These are phyloP conservation scores for Paramecium primaurelia DNA, from an alignment of 73 alveolate species.

Conservation along the genomic window DNA sequence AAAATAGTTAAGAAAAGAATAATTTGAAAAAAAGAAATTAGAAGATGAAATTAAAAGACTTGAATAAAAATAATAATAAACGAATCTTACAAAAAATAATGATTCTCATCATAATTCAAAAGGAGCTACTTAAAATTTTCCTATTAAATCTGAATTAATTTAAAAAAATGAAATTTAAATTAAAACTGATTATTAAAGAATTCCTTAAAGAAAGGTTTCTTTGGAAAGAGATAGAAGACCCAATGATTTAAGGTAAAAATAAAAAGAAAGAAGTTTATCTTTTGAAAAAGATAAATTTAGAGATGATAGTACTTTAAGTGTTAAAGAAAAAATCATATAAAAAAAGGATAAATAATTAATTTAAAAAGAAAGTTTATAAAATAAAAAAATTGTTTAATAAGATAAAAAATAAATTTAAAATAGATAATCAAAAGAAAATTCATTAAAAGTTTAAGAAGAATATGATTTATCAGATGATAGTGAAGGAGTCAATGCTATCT, in stretches of 20 bases:
- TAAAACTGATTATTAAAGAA: not conserved
- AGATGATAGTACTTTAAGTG: conserved; percentile 36
- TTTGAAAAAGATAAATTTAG: conserved; percentile 47
- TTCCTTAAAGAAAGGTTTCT: not conserved
- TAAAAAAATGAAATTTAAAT: not conserved
- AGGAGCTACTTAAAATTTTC: not conserved
- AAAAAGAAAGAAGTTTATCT: conserved; percentile 31
- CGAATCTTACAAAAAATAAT: not conserved
- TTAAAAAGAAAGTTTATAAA: conserved; percentile 13
- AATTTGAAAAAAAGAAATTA: conserved; percentile 35
- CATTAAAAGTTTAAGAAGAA: conserved; percentile 52
- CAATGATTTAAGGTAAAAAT: not conserved
- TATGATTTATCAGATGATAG: conserved; percentile 51
- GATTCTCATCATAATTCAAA: not conserved
- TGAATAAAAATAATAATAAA: conserved; percentile 48
- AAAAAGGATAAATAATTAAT: not conserved
- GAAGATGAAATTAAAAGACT: conserved; percentile 59
- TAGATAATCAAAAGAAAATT: conserved; percentile 51
- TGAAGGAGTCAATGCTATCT: conserved; percentile 40
- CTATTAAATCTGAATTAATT: not conserved
- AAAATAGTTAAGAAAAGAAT: conserved; percentile 48
- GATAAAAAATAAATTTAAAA: conserved; percentile 50
- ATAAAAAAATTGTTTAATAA: conserved; percentile 17
- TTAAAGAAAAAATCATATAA: conserved; percentile 35
- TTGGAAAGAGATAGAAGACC: conserved; percentile 29